These are phyloP conservation scores for Rhizophagus clarus DNA, from an alignment of 192 early-diverging fungal species.

Conservation along the genomic window DNA sequence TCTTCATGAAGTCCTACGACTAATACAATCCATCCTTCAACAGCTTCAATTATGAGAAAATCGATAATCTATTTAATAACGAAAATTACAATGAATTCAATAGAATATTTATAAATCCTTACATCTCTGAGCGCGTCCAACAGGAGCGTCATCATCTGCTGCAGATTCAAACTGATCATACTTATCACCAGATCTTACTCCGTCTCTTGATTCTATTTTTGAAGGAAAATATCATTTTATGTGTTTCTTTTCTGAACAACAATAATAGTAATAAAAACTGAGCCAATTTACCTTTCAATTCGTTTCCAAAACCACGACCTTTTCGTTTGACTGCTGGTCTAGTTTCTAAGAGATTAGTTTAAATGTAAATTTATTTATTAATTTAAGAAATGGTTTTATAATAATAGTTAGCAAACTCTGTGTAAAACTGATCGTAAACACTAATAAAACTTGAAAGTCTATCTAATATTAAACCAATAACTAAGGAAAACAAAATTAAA, in stretches of 20 bases:
- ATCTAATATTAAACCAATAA: too few relatives aligned
- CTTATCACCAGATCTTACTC: constrained; percentile 24
- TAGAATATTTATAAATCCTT: constrained; percentile 8
- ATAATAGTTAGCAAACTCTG: neutral
- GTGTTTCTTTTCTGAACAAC: too few relatives aligned
- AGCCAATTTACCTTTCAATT: constrained; percentile 26
- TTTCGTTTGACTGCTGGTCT: constrained; percentile 44
- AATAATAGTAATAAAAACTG: neutral
- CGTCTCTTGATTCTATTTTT: constrained; percentile 26
- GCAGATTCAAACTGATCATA: constrained; percentile 33
- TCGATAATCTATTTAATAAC: neutral
- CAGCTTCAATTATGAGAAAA: constrained; percentile 38
- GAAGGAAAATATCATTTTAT: too few relatives aligned
- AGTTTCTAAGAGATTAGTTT: constrained; percentile 27
- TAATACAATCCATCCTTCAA: constrained; percentile 97
- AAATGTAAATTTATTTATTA: too few relatives aligned
- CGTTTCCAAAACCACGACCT: constrained; percentile 47
- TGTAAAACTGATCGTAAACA: neutral
- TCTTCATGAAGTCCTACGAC: constrained; percentile 94
- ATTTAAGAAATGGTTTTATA: neutral
- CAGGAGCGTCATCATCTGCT: constrained; percentile 24
- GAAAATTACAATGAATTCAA: neutral
- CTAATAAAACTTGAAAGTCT: too few relatives aligned
- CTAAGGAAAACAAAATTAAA: neutral
- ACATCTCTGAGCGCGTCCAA: constrained; percentile 26